Conservation (phyloP, 495 filamentous ascomycete species). For the Entonaema liquescens region DNA sequence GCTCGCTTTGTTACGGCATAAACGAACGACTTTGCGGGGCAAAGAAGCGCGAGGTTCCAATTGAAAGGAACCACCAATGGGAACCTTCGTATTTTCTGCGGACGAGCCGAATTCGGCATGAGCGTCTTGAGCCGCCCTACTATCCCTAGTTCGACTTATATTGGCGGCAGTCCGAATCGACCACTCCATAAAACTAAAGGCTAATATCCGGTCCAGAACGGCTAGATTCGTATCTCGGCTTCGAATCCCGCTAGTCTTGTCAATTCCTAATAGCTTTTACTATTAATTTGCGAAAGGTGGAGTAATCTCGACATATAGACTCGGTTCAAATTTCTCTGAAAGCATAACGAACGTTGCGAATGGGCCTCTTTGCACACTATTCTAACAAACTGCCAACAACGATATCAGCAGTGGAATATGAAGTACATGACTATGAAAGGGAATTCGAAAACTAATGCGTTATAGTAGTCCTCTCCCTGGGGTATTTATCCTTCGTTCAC, state of each 20-base stretch:
- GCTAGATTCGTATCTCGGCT: slow-evolving; percentile 8
- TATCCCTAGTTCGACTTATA: slow-evolving; percentile 7
- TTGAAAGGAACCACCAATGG: slow-evolving; percentile 33
- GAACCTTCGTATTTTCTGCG: slow-evolving; percentile 21
- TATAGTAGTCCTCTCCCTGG: slow-evolving; percentile 20
- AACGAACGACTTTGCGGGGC: slow-evolving; percentile 24
- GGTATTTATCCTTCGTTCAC: slow-evolving; percentile 28
- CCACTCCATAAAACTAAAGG: background rate
- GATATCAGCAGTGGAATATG: slow-evolving; percentile 23
- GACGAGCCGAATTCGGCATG: slow-evolving; percentile 41
- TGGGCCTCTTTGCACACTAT: slow-evolving; percentile 1
- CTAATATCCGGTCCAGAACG: slow-evolving; percentile 10
- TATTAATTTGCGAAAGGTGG: background rate
- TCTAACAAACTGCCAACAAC: slow-evolving; percentile 11
- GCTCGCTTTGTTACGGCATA: slow-evolving; percentile 42
- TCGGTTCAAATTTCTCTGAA: background rate
- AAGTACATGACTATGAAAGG: slow-evolving; percentile 24
- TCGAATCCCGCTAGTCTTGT: background rate
- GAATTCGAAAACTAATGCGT: slow-evolving; percentile 13
- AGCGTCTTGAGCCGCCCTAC: slow-evolving; percentile 22
- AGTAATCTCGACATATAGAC: background rate
- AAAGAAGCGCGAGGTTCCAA: slow-evolving; percentile 19
- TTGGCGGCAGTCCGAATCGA: background rate
- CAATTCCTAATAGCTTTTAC: background rate
- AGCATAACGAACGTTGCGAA: too few relatives aligned